A percentile compares a stretch with the other conserved stretches of the same genome.
phyloP scores from a whole-genome alignment of 2,329 filamentous ascomycete genomes.

The Elsinoe arachidis region DNA sequence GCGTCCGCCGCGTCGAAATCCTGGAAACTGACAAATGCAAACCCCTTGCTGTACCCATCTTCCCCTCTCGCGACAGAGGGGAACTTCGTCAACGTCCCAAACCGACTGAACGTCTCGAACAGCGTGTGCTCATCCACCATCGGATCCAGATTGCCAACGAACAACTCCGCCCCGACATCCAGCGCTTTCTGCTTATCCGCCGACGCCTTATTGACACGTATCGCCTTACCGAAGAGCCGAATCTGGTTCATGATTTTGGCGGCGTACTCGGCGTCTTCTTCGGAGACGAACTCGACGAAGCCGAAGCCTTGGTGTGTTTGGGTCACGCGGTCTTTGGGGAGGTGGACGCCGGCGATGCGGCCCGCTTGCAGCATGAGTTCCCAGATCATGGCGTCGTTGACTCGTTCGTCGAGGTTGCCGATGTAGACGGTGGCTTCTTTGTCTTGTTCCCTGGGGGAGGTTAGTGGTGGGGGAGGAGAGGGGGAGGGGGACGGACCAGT shows the following conservation, averaged over 20 bases:
- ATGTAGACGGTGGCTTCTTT: slow-evolving; percentile 98
- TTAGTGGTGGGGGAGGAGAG: slow-evolving; percentile 15
- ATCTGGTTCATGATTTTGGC: slow-evolving; percentile 95
- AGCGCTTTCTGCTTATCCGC: slow-evolving; percentile 92
- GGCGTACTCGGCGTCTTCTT: slow-evolving; percentile 93
- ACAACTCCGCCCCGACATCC: slow-evolving; percentile 95
- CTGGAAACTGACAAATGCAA: slow-evolving; percentile 88
- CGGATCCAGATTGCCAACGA: slow-evolving; percentile 88
- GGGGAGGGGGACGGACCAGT: slow-evolving; percentile 12
- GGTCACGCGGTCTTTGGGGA: slow-evolving; percentile 96
- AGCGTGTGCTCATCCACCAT: slow-evolving; percentile 94
- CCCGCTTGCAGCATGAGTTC: slow-evolving; percentile 96
- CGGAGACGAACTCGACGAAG: slow-evolving; percentile 95
- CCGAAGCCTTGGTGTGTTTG: slow-evolving; percentile 96
- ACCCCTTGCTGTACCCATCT: slow-evolving; percentile 80
- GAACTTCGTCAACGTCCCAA: slow-evolving; percentile 65
- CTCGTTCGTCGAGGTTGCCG: slow-evolving; percentile 95
- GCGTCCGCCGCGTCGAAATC: slow-evolving; percentile 91
- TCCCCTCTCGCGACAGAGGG: slow-evolving; percentile 69
- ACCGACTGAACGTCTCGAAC: slow-evolving; percentile 89
- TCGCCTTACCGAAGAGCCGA: slow-evolving; percentile 83
- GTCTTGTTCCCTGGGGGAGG: slow-evolving; percentile 72
- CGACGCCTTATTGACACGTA: slow-evolving; percentile 88
- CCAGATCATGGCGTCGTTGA: slow-evolving; percentile 82
- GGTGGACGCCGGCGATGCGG: slow-evolving; percentile 93